Evolutionary conservation across 306 rosid genomes (phyloP).

Genomic region (Dryas alaskensis): DNA sequence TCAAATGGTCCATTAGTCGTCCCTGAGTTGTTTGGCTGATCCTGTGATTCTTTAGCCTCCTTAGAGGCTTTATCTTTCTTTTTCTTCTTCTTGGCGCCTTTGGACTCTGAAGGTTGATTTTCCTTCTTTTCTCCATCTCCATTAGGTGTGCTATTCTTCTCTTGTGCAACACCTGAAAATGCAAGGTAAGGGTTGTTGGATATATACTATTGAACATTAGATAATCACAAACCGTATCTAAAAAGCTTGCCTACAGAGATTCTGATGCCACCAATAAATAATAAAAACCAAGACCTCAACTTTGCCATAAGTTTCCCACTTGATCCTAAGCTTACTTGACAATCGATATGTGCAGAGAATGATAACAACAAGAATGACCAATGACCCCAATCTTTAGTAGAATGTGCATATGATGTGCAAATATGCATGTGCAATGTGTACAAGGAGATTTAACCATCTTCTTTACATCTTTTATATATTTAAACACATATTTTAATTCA

Average conservation of each 20-base stretch:
- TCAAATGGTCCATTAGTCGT: slow-evolving; percentile 41
- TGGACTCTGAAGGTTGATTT: slow-evolving; percentile 47
- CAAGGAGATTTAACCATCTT: background rate
- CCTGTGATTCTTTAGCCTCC: slow-evolving; percentile 70
- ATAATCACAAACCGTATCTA: background rate
- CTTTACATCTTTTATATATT: background rate
- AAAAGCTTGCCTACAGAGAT: background rate
- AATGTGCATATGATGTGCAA: background rate
- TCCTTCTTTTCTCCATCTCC: slow-evolving; percentile 76
- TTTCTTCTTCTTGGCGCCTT: slow-evolving; percentile 81
- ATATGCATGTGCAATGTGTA: background rate
- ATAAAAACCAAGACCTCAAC: background rate
- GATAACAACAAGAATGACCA: background rate
- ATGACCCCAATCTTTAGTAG: too few species aligned
- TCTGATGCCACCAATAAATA: background rate
- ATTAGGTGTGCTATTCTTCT: slow-evolving; percentile 45
- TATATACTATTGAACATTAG: slow-evolving; percentile 7
- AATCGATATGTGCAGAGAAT: background rate
- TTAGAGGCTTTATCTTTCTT: slow-evolving; percentile 82
- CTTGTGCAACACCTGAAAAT: slow-evolving; percentile 49
- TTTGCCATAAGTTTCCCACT: background rate
- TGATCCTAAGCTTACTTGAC: background rate
- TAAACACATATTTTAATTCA: background rate
- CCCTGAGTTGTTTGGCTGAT: slow-evolving; percentile 51
- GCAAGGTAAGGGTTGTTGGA: slow-evolving; percentile 17